Conservation (phyloP, 495 filamentous ascomycete genomes). For the Schizothecium vesticola region DNA sequence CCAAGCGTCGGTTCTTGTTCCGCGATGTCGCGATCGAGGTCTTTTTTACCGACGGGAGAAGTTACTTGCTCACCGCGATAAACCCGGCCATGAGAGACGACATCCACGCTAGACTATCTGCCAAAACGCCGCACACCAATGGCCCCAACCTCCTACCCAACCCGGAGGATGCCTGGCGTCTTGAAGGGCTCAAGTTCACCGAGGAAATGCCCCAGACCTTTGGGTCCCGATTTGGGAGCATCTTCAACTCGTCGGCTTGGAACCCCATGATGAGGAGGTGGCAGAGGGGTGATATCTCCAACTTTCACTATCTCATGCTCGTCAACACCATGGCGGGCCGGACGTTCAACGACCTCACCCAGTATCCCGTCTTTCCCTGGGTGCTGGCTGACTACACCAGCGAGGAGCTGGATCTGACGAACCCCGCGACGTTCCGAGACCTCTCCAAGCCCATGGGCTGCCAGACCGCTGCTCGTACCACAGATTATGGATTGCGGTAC, state of each 20-base stretch:
- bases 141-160: slow-evolving; percentile 45
- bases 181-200: slow-evolving; percentile 75
- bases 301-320: slow-evolving; percentile 98
- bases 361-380: slow-evolving; percentile 98
- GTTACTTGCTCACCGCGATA: slow-evolving; percentile 83
- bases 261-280: slow-evolving; percentile 87
- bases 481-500: slow-evolving; percentile 76
- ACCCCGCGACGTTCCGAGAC: slow-evolving; percentile 82
- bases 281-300: slow-evolving; percentile 91
- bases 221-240: slow-evolving; percentile 88
- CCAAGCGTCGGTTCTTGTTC: slow-evolving; percentile 90
- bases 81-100: slow-evolving; percentile 68
- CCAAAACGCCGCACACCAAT: slow-evolving; percentile 72
- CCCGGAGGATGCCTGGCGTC: slow-evolving; percentile 73
- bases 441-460: slow-evolving; percentile 95
- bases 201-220: slow-evolving; percentile 79
- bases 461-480: slow-evolving; percentile 69
- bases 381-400: slow-evolving; percentile 93
- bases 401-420: slow-evolving; percentile 81
- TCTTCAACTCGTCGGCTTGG: slow-evolving; percentile 70
- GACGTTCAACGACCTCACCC: slow-evolving; percentile 96
- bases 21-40: slow-evolving; percentile 92
- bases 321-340: slow-evolving; percentile 95
- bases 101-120: slow-evolving; percentile 64
- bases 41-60: slow-evolving; percentile 94